Percentiles rank a stretch among this genome's conserved stretches.
phyloP scores from a whole-genome alignment of 2,329 filamentous ascomycete species.

The Apiospora kogelbergensis region DNA sequence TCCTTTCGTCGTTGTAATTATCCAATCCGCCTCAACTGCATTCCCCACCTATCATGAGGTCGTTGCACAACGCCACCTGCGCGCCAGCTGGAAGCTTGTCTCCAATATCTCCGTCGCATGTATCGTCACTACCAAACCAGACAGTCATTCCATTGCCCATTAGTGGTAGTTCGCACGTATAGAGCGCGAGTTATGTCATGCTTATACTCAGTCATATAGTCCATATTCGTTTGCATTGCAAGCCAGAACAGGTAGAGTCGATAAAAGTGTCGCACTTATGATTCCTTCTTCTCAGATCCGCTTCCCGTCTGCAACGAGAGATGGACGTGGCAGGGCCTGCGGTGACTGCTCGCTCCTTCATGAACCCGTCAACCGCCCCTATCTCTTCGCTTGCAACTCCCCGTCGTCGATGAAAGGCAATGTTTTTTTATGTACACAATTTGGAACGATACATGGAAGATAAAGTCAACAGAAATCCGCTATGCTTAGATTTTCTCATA shows the following conservation, averaged over 20 bases:
- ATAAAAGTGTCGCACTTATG: not conserved
- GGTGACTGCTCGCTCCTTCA: not conserved
- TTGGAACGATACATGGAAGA: not conserved
- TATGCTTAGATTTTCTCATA: slow-evolving; percentile 9
- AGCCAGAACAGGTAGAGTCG: not conserved
- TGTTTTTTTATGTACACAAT: slow-evolving; percentile 5
- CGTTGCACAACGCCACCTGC: not conserved
- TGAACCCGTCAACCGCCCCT: not conserved
- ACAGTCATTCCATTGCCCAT: too few relatives aligned
- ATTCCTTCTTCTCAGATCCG: not conserved
- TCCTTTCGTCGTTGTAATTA: not conserved
- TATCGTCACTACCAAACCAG: too few relatives aligned
- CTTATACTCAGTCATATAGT: not conserved
- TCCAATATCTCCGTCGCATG: not conserved
- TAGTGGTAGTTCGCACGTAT: too few relatives aligned
- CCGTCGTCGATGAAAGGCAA: not conserved
- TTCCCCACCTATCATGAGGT: not conserved
- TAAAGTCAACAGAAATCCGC: slow-evolving; percentile 1
- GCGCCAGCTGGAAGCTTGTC: not conserved
- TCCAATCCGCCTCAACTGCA: not conserved
- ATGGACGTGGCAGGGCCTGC: not conserved
- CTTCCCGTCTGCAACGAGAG: not conserved
- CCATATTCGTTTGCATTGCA: too few relatives aligned
- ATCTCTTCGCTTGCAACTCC: not conserved
- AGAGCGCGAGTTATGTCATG: not conserved